phyloP scores from a whole-genome alignment of 257 asterid genomes.

The Solanum megistacrolobum region DNA sequence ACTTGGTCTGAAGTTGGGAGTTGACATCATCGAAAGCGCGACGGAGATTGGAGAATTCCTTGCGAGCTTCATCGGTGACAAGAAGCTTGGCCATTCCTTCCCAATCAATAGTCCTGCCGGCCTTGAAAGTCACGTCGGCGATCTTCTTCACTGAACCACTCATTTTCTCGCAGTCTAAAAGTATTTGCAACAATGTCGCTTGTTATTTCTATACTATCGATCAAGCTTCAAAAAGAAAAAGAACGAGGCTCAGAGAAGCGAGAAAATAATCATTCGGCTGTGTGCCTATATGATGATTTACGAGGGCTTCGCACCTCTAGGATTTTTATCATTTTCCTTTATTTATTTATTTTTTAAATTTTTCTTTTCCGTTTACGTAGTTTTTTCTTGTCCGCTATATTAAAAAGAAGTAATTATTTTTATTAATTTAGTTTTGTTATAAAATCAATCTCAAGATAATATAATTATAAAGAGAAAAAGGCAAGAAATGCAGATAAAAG shows the following conservation, averaged over 20 bases:
- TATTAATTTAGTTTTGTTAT: too few relatives aligned
- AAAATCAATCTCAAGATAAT: too few relatives aligned
- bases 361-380: too few relatives aligned
- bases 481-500: too few relatives aligned
- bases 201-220: not conserved
- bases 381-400: too few relatives aligned
- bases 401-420: too few relatives aligned
- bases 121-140: conserved; percentile 75
- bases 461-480: too few relatives aligned
- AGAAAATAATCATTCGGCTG: not conserved
- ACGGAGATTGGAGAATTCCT: conserved; percentile 81
- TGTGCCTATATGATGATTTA: not conserved
- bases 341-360: too few relatives aligned
- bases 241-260: not conserved
- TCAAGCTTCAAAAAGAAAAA: not conserved
- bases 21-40: conserved; percentile 95
- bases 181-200: not conserved
- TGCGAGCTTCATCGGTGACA: conserved; percentile 92
- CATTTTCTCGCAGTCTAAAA: conserved; percentile 24
- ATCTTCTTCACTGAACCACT: conserved; percentile 84
- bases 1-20: conserved; percentile 79
- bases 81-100: conserved; percentile 91
- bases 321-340: not conserved
- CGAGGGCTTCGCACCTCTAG: not conserved
- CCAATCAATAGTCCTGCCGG: conserved; percentile 72